These are phyloP conservation scores for Solanum chacoense DNA, from an alignment of 305 asterid species.

Conservation along the genomic window DNA sequence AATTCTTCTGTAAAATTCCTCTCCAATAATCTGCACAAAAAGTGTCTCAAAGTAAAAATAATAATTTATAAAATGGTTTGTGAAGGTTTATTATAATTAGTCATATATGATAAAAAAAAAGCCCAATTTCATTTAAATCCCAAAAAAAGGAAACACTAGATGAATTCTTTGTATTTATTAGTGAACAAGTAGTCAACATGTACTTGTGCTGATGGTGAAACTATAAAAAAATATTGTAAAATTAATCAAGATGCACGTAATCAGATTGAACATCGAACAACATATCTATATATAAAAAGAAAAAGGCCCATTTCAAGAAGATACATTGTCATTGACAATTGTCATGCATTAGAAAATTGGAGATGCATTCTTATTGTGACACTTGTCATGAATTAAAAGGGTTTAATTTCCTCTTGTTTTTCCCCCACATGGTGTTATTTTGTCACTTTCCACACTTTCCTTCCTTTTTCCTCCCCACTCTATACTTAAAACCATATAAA, in stretches of 20 bases:
- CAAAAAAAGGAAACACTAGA: not conserved
- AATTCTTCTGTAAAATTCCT: not conserved
- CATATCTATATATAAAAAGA: not conserved
- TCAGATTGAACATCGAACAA: fast-evolving
- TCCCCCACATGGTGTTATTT: not conserved
- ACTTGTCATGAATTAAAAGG: constrained; percentile 7
- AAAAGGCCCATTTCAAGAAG: not conserved
- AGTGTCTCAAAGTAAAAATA: not conserved
- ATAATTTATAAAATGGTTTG: not conserved
- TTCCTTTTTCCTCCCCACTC: not conserved
- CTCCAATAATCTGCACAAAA: not conserved
- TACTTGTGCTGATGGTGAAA: not conserved
- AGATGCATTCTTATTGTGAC: constrained; percentile 9
- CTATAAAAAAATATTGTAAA: fast-evolving
- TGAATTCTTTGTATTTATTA: not conserved
- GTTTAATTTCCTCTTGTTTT: not conserved
- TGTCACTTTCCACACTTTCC: not conserved
- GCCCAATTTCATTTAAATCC: not conserved
- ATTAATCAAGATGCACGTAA: not conserved
- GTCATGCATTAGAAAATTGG: not conserved
- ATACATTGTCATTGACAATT: constrained; percentile 19
- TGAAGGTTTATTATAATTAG: not conserved
- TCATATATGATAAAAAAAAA: not conserved
- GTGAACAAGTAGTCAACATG: not conserved
- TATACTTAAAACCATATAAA: not conserved